A percentile compares a stretch with the other conserved stretches of the same genome.
These are phyloP conservation scores for Cercophora newfieldiana DNA, from an alignment of 495 filamentous ascomycete species.

Conservation along the genomic window DNA sequence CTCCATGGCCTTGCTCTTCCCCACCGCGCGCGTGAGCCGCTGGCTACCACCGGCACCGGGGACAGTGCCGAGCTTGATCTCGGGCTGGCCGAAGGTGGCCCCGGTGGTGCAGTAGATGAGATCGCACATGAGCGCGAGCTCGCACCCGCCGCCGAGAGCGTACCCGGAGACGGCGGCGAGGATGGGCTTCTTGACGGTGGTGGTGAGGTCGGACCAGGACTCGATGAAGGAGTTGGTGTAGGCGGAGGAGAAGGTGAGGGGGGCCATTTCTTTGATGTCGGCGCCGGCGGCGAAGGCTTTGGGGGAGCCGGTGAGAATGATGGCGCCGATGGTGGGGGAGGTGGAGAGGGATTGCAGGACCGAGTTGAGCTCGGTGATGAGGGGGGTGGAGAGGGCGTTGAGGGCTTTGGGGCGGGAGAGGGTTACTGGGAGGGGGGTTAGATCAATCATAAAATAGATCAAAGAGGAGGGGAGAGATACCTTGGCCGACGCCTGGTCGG, in stretches of 20 bases:
- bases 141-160: conserved; percentile 92
- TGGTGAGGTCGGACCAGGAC: conserved; percentile 82
- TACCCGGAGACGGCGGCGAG: conserved; percentile 93
- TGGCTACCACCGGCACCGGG: conserved; percentile 92
- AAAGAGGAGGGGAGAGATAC: conserved; percentile 48
- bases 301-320: conserved; percentile 83
- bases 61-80: conserved; percentile 91
- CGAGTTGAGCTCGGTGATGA: conserved; percentile 85
- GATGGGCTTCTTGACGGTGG: conserved; percentile 81
- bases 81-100: conserved; percentile 92
- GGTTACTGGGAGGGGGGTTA: conserved; percentile 61
- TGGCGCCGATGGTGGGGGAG: conserved; percentile 67
- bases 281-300: conserved; percentile 94
- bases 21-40: conserved; percentile 81
- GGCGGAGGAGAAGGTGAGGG: conserved; percentile 80
- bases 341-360: conserved; percentile 73
- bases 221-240: conserved; percentile 91
- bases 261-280: conserved; percentile 98
- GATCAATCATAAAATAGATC: not conserved
- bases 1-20: conserved; percentile 92
- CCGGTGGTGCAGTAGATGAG: conserved; percentile 82
- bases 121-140: conserved; percentile 97
- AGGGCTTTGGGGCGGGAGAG: conserved; percentile 92
- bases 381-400: conserved; percentile 85
- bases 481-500: conserved; percentile 83